Conservation (phyloP, 441 rosid genomes). For the Gossypium gossypioides region DNA sequence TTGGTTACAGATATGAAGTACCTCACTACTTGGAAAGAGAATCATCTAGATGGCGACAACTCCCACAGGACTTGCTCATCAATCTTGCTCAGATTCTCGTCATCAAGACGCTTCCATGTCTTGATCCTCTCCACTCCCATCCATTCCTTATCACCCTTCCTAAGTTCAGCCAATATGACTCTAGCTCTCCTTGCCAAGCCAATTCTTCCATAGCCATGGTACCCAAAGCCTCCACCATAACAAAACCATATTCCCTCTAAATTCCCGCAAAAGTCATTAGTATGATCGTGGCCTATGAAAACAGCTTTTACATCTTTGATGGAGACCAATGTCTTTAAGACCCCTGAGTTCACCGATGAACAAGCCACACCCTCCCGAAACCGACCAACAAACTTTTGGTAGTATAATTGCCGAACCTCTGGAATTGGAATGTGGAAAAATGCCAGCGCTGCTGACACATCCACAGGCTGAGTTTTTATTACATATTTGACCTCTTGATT, state of each 20-base stretch:
- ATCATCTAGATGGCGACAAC: slow-evolving; percentile 11
- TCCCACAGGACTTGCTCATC: slow-evolving; percentile 76
- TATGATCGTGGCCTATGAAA: slow-evolving; percentile 81
- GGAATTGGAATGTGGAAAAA: slow-evolving; percentile 83
- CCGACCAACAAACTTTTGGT: slow-evolving; percentile 47
- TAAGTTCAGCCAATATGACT: slow-evolving; percentile 55
- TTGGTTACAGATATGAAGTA: neutral
- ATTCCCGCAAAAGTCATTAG: slow-evolving; percentile 75
- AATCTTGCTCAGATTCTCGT: slow-evolving; percentile 50
- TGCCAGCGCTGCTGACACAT: slow-evolving; percentile 38
- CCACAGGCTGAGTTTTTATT: slow-evolving; percentile 3
- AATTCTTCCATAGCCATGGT: slow-evolving; percentile 69
- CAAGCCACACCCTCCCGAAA: slow-evolving; percentile 71
- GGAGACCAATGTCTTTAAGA: slow-evolving; percentile 45
- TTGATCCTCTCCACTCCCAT: slow-evolving; percentile 42
- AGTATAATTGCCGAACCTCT: slow-evolving; percentile 53
- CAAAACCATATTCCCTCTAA: slow-evolving; percentile 74
- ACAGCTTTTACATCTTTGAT: slow-evolving; percentile 78
- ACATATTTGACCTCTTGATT: slow-evolving; percentile 20
- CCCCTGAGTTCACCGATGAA: slow-evolving; percentile 62
- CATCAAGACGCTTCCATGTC: slow-evolving; percentile 83
- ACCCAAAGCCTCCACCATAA: slow-evolving; percentile 91
- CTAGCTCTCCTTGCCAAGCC: slow-evolving; percentile 73
- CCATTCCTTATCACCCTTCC: slow-evolving; percentile 44
- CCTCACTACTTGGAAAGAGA: neutral